These are phyloP conservation scores for Hypoxylon sp. DNA, from an alignment of 2,329 filamentous ascomycete genomes.

Conservation along the genomic window DNA sequence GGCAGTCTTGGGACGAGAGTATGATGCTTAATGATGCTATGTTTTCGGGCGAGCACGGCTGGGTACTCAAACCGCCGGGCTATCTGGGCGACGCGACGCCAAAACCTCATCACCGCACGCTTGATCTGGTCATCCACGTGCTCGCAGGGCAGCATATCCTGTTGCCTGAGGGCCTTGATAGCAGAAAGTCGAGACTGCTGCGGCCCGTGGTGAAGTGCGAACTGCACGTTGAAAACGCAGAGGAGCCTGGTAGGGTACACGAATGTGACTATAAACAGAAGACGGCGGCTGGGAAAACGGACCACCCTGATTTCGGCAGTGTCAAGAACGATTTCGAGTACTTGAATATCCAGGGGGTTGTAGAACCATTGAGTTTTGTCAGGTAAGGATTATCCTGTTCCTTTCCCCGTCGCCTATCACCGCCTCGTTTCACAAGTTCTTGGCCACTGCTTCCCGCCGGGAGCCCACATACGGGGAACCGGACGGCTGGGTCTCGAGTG, in stretches of 20 bases:
- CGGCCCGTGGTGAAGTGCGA: slow-evolving; percentile 81
- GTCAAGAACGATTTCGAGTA: slow-evolving; percentile 66
- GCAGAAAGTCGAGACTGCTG: slow-evolving; percentile 62
- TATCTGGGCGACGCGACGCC: slow-evolving; percentile 64
- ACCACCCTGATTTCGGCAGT: slow-evolving; percentile 69
- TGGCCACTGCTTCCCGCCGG: slow-evolving; percentile 25
- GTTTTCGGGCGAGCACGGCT: slow-evolving; percentile 87
- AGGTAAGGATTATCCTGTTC: slow-evolving; percentile 60
- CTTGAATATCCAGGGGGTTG: slow-evolving; percentile 62
- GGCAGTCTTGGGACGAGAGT: slow-evolving; percentile 92
- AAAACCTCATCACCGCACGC: slow-evolving; percentile 56
- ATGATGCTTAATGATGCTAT: slow-evolving; percentile 98
- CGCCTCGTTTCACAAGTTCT: slow-evolving; percentile 11
- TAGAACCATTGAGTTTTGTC: slow-evolving; percentile 76
- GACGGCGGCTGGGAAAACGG: slow-evolving; percentile 62
- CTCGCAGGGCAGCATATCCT: slow-evolving; percentile 80
- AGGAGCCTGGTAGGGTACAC: slow-evolving; percentile 57
- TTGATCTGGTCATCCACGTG: slow-evolving; percentile 76
- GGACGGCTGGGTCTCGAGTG: slow-evolving; percentile 27
- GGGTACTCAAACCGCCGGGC: slow-evolving; percentile 82
- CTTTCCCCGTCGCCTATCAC: slow-evolving; percentile 2
- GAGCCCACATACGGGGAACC: slow-evolving; percentile 30
- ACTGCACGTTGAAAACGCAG: slow-evolving; percentile 75
- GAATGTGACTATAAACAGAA: slow-evolving; percentile 66
- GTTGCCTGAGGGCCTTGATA: slow-evolving; percentile 58